A percentile compares a stretch with the other conserved stretches of the same genome.
Evolutionary conservation across 2,329 filamentous ascomycete species (phyloP).

Genomic region (Neopestalotiopsis rosae): DNA sequence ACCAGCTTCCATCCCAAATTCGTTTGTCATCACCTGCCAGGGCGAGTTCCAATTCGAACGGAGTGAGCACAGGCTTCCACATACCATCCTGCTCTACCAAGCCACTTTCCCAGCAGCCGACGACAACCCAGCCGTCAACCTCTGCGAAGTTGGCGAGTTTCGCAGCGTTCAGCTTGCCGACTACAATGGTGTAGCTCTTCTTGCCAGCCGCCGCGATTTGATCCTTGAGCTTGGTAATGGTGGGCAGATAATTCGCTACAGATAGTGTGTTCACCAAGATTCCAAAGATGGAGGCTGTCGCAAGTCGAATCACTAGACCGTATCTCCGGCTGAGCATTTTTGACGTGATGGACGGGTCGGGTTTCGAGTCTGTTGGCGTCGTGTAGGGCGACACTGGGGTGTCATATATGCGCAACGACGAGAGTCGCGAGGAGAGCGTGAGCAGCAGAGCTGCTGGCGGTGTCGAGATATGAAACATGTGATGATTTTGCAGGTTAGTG

Average conservation of each 20-base stretch:
- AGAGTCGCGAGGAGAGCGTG: conserved; percentile 82
- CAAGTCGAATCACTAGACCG: conserved; percentile 80
- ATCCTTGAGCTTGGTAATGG: conserved; percentile 74
- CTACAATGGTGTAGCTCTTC: conserved; percentile 95
- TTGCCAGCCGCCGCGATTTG: conserved; percentile 83
- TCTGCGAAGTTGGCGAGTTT: conserved; percentile 97
- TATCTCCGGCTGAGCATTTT: conserved; percentile 81
- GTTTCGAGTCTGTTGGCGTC: conserved; percentile 51
- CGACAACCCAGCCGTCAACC: conserved; percentile 94
- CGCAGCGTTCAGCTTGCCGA: conserved; percentile 93
- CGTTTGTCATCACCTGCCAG: conserved; percentile 76
- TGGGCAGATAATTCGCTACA: conserved; percentile 86
- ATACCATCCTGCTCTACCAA: conserved; percentile 89
- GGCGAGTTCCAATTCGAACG: conserved; percentile 85
- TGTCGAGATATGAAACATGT: conserved; percentile 84
- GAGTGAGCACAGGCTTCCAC: conserved; percentile 90
- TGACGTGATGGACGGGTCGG: conserved; percentile 47
- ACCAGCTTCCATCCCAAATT: conserved; percentile 88
- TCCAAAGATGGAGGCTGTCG: conserved; percentile 83
- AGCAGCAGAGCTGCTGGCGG: conserved; percentile 84
- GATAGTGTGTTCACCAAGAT: conserved; percentile 96
- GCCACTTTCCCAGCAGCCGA: conserved; percentile 97
- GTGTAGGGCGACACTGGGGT: conserved; percentile 53
- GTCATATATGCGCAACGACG: conserved; percentile 78
- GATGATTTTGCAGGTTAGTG: conserved; percentile 66